Evolutionary conservation across 139 green algal genomes (phyloP).

Genomic region (Haematococcus sp.): DNA sequence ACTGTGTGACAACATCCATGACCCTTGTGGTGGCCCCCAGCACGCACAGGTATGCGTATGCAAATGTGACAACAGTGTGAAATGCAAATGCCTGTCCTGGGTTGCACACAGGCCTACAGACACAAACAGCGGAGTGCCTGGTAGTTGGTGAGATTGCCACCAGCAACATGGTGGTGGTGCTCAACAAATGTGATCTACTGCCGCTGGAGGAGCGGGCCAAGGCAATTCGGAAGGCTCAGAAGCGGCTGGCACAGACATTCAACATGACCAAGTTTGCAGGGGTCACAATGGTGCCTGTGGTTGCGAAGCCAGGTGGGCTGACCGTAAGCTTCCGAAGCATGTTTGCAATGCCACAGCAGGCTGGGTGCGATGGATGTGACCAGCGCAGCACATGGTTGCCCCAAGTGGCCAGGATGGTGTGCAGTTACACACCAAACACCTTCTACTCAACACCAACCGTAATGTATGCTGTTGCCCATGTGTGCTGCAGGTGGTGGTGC

Average conservation of each 20-base stretch:
- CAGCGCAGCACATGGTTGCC: conserved; percentile 5
- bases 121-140: conserved; percentile 89
- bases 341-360: too few relatives aligned
- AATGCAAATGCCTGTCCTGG: too few relatives aligned
- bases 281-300: conserved; percentile 69
- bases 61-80: too few relatives aligned
- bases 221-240: conserved; percentile 25
- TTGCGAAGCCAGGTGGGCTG: conserved; percentile 55
- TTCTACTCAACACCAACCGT: too few relatives aligned
- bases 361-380: too few relatives aligned
- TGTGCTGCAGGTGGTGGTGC: not conserved
- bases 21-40: too few relatives aligned
- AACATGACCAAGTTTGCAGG: conserved; percentile 80
- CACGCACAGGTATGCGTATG: too few relatives aligned
- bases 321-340: too few relatives aligned
- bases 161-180: conserved; percentile 77
- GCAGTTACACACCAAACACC: too few relatives aligned
- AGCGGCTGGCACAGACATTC: conserved; percentile 63
- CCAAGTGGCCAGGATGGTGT: not conserved
- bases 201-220: conserved; percentile 56
- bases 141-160: conserved; percentile 89
- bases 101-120: conserved; percentile 72
- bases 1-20: too few relatives aligned
- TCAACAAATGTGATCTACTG: conserved; percentile 83
- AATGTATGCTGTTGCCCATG: too few relatives aligned